Conservation (phyloP, 75 land plant genomes). For the Pinus taeda region DNA sequence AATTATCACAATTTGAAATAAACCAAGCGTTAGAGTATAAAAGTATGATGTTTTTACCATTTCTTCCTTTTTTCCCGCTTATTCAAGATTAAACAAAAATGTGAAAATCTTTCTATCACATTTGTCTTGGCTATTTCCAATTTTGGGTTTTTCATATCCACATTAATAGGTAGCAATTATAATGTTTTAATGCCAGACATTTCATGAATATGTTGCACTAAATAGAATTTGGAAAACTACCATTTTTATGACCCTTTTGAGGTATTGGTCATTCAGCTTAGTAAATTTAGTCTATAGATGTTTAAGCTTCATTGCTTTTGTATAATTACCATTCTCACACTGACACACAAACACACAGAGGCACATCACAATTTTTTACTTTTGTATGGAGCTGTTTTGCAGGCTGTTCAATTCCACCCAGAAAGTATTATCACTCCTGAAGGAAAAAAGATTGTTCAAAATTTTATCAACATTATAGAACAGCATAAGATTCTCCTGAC, state of each 20-base stretch:
- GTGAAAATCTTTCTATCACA: neutral
- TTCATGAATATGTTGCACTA: neutral
- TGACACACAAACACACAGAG: neutral
- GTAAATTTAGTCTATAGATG: neutral
- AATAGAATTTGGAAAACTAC: neutral
- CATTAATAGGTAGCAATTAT: neutral
- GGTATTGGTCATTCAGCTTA: neutral
- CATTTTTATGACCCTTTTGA: neutral
- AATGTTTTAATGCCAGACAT: neutral
- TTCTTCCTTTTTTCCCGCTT: neutral
- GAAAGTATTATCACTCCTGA: slow-evolving; percentile 87
- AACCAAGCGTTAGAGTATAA: neutral
- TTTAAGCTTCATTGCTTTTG: neutral
- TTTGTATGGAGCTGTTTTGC: slow-evolving; percentile 22
- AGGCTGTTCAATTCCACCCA: slow-evolving; percentile 99
- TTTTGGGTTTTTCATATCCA: neutral
- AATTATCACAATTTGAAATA: neutral
- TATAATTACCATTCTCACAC: neutral
- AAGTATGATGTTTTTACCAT: neutral
- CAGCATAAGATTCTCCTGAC: slow-evolving; percentile 4
- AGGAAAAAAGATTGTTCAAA: slow-evolving; percentile 79
- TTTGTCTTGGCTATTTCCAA: neutral
- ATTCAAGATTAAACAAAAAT: neutral
- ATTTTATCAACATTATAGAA: slow-evolving; percentile 55
- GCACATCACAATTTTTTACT: neutral